Base-by-base conservation (phyloP, 1,284 basidiomycete species). In the Ganoderma leucocontextum region DNA sequence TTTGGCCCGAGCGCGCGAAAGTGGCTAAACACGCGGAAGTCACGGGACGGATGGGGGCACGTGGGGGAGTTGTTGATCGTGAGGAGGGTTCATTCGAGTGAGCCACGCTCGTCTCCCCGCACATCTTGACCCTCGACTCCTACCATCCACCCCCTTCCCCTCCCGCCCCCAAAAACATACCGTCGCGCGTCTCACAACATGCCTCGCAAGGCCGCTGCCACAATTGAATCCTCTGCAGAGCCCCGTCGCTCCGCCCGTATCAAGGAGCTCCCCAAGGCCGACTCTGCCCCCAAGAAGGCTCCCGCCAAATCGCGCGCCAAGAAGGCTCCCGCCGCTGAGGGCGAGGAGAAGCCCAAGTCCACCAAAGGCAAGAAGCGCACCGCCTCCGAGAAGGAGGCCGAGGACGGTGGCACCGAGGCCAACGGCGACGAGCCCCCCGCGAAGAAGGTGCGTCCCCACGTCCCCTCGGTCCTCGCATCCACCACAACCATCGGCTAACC, bases 201-300 rank as follows among this genome's bases (percentile, higher is more conserved):
- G 91, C 90, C 91, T 73, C 89, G 90, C 76, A 92, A 91, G 87
- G 84, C 89, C 57, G 84, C 86, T 41, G 75, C 82, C 10, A 65
- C 82, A 19, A 76, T 77, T 47, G 81, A 82, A 41, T 71, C 77
- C 60, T 66, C 78, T 22, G 73, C 81, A n/a, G 87, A 85, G 76
- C 89, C 91, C 60, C 90, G 91, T 78, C 91, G 91, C 79, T 91
- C 90, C 12, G 81, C 86, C 41, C 88, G 91, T 73, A 91, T 93
- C 81, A 91, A 92, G 79, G 90, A 89, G 25, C 84, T 86, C 70
- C 90, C 89, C 63, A 91, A 89, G 78, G 75, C 81, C 10, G 88
- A 85, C 65, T 74, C 35, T n/a, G 76, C 83, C 25, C 81, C 80
- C 49, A 91, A 90, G 85, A 91, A 89, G 77, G 80, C 84, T 41